Conservation (phyloP, 805 yeast species). For the Saccharomycopsis selenospora region DNA sequence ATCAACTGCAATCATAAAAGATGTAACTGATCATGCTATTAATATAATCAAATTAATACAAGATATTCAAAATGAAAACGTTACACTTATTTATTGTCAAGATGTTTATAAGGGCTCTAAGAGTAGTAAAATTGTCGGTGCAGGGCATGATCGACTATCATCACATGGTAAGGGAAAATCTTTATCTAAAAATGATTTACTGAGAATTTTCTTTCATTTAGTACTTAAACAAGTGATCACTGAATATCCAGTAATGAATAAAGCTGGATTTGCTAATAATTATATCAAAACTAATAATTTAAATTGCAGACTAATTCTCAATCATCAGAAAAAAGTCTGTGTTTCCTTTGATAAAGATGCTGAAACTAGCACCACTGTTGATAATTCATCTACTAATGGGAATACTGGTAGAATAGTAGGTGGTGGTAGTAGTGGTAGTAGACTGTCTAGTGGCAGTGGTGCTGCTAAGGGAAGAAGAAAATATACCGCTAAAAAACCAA, state of each 20-base stretch:
- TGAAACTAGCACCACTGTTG: constrained; percentile 2
- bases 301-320: constrained; percentile 41
- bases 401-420: neutral
- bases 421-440: neutral
- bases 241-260: constrained; percentile 68
- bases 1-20: constrained; percentile 43
- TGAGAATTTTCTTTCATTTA: constrained; percentile 75
- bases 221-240: constrained; percentile 55
- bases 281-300: constrained; percentile 57
- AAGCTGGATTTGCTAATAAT: constrained; percentile 70
- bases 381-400: too few species aligned
- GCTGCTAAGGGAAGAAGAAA: neutral
- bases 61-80: constrained; percentile 47
- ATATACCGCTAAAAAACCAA: neutral
- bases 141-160: constrained; percentile 54
- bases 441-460: neutral
- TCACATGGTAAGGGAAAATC: constrained; percentile 66
- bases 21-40: constrained; percentile 60
- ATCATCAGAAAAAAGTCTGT: constrained; percentile 37
- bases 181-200: constrained; percentile 61
- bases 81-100: constrained; percentile 74
- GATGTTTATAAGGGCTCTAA: constrained; percentile 75
- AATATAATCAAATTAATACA: constrained; percentile 54
- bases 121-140: constrained; percentile 48
- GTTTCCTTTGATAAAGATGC: constrained; percentile 28